Evolutionary conservation across 345 rosid species (phyloP).

Genomic region (Kernera saxatilis): DNA sequence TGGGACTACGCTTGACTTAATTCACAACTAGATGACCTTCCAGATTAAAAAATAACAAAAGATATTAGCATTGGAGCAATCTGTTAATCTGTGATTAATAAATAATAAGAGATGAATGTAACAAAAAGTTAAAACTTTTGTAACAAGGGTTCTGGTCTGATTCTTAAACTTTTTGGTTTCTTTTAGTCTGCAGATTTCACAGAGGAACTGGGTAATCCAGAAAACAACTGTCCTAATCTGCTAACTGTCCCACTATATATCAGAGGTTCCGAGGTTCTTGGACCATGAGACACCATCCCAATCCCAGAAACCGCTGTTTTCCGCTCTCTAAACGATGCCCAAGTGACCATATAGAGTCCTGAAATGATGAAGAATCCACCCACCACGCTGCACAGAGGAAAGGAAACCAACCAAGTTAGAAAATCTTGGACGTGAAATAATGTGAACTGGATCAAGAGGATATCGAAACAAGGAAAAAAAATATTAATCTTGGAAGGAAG

Average conservation of each 20-base stretch:
- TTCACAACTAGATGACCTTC: background rate
- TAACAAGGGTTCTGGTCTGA: constrained; percentile 3
- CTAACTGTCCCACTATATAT: constrained; percentile 43
- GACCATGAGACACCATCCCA: constrained; percentile 28
- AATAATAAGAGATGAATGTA: background rate
- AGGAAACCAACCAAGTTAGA: background rate
- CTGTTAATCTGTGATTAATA: background rate
- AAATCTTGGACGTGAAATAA: background rate
- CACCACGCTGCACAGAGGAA: constrained; percentile 42
- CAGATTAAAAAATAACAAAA: background rate
- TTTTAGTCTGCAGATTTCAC: constrained; percentile 41
- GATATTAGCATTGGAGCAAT: background rate
- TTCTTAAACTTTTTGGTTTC: background rate
- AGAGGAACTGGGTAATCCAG: constrained; percentile 32
- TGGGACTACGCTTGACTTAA: background rate
- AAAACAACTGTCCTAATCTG: constrained; percentile 46
- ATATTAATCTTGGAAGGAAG: background rate
- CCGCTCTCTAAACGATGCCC: constrained; percentile 74
- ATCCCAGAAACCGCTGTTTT: constrained; percentile 29
- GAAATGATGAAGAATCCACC: constrained; percentile 79
- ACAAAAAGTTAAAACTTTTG: background rate
- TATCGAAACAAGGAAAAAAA: background rate
- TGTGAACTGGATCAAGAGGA: background rate
- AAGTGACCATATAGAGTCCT: constrained; percentile 81
- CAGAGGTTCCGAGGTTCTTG: constrained; percentile 51